Percentiles rank a stretch among this genome's conserved stretches.
Evolutionary conservation across 495 filamentous ascomycete species (phyloP).

Genomic region (Margaritispora aquatica): DNA sequence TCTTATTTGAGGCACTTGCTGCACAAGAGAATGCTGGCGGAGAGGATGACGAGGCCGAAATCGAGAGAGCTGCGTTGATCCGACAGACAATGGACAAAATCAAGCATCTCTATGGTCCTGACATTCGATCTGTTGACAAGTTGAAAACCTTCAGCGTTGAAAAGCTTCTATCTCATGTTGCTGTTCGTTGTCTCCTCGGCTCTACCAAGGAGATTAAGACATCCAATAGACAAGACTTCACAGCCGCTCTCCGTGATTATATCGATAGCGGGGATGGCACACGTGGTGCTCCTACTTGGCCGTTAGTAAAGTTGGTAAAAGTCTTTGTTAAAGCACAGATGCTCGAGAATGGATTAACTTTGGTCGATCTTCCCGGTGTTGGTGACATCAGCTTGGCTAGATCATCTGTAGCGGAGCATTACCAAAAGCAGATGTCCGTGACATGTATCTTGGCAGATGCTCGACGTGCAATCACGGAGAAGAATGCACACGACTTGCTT

Average conservation of each 20-base stretch:
- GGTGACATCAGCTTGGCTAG: conserved; percentile 62
- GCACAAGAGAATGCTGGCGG: conserved; percentile 32
- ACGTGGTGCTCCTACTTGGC: conserved; percentile 49
- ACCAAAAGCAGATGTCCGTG: conserved; percentile 42
- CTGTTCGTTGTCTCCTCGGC: conserved; percentile 42
- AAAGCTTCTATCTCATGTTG: conserved; percentile 33
- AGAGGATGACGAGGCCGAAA: conserved; percentile 36
- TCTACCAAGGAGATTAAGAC: conserved; percentile 15
- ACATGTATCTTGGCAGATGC: conserved; percentile 8
- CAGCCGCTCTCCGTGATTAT: conserved; percentile 25
- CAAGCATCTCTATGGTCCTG: conserved; percentile 52
- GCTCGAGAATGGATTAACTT: conserved; percentile 52
- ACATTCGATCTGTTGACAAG: conserved; percentile 40
- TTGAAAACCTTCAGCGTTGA: conserved; percentile 32
- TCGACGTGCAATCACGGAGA: not conserved
- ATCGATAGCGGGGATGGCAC: conserved; percentile 7
- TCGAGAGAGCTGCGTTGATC: conserved; percentile 31
- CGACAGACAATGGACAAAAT: conserved; percentile 52
- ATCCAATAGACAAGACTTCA: not conserved
- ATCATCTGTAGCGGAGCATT: conserved; percentile 51
- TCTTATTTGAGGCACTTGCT: conserved; percentile 41
- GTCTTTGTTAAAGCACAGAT: conserved; percentile 50
- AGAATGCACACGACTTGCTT: conserved; percentile 10
- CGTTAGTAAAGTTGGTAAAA: conserved; percentile 58
- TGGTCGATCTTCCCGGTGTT: conserved; percentile 58